A percentile compares a stretch with the other conserved stretches of the same genome.
These are phyloP conservation scores for Yamadazyma paraphyllophila DNA, from an alignment of 805 yeast genomes.

Conservation along the genomic window DNA sequence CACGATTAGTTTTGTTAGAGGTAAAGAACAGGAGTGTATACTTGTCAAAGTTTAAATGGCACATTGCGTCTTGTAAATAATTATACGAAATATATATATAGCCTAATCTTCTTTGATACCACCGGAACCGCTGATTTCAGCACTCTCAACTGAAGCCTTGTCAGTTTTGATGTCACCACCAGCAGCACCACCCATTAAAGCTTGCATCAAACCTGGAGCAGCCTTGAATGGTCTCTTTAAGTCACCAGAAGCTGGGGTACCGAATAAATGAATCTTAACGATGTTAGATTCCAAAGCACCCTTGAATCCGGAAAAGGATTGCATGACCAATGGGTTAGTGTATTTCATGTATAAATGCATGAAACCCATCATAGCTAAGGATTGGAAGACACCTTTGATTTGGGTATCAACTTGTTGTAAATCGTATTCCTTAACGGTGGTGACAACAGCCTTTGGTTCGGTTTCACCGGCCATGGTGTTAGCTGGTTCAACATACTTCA, in stretches of 20 bases:
- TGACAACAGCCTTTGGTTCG: slow-evolving; percentile 73
- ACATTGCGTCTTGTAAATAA: neutral
- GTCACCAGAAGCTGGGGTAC: slow-evolving; percentile 80
- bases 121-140: slow-evolving; percentile 82
- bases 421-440: slow-evolving; percentile 94
- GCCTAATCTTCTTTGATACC: slow-evolving; percentile 83
- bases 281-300: slow-evolving; percentile 85
- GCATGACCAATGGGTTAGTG: slow-evolving; percentile 96
- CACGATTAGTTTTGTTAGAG: slow-evolving; percentile 46
- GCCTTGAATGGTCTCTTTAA: slow-evolving; percentile 96
- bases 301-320: slow-evolving; percentile 87
- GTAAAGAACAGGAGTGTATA: slow-evolving; percentile 43
- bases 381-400: slow-evolving; percentile 80
- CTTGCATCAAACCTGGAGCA: slow-evolving; percentile 49
- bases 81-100: slow-evolving; percentile 3
- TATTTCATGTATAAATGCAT: slow-evolving; percentile 97
- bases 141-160: slow-evolving; percentile 79
- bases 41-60: slow-evolving; percentile 22
- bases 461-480: slow-evolving; percentile 74
- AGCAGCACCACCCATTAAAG: slow-evolving; percentile 58
- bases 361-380: slow-evolving; percentile 95
- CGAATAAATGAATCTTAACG: slow-evolving; percentile 86
- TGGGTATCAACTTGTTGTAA: slow-evolving; percentile 77
- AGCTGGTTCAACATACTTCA: slow-evolving; percentile 88
- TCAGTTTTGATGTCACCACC: slow-evolving; percentile 65